Evolutionary conservation across 768 basidiomycete genomes (phyloP).

Genomic region (Asterophora parasitica): DNA sequence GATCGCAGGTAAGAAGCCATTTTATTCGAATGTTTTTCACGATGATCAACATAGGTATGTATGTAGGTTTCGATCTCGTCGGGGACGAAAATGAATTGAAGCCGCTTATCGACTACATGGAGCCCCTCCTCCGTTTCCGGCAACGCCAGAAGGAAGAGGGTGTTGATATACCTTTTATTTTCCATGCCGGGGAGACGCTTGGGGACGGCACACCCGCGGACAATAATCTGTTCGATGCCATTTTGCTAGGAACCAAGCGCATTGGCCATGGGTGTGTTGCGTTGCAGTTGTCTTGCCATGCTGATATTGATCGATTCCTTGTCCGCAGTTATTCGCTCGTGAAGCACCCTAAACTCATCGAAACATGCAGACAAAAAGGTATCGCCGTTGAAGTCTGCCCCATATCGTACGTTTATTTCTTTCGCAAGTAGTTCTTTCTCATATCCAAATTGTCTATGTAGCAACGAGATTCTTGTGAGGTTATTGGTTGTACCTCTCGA

Average conservation of each 20-base stretch:
- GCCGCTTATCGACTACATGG: slow-evolving; percentile 60
- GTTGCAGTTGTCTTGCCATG: not conserved
- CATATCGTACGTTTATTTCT: slow-evolving; percentile 67
- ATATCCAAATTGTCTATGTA: slow-evolving; percentile 21
- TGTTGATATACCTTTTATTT: slow-evolving; percentile 68
- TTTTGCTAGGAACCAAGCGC: slow-evolving; percentile 71
- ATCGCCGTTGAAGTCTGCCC: slow-evolving; percentile 77
- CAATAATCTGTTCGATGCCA: slow-evolving; percentile 72
- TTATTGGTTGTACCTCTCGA: not conserved
- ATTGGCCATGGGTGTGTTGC: slow-evolving; percentile 70
- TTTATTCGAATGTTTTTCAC: too few relatives aligned
- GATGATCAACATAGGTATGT: not conserved
- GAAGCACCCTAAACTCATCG: slow-evolving; percentile 71
- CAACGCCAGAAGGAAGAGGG: slow-evolving; percentile 51
- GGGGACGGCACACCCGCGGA: slow-evolving; percentile 72
- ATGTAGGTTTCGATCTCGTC: slow-evolving; percentile 73
- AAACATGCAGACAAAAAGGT: slow-evolving; percentile 55
- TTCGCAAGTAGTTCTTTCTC: too few relatives aligned
- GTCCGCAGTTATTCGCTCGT: slow-evolving; percentile 58
- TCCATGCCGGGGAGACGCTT: slow-evolving; percentile 78
- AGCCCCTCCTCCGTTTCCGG: slow-evolving; percentile 55
- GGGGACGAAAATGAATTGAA: slow-evolving; percentile 61
- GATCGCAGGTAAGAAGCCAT: slow-evolving; percentile 63
- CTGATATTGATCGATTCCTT: not conserved
- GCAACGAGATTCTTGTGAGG: slow-evolving; percentile 69